A percentile compares a stretch with the other conserved stretches of the same genome.
Evolutionary conservation across 83 land plant species (phyloP).

Genomic region (Picea abies): DNA sequence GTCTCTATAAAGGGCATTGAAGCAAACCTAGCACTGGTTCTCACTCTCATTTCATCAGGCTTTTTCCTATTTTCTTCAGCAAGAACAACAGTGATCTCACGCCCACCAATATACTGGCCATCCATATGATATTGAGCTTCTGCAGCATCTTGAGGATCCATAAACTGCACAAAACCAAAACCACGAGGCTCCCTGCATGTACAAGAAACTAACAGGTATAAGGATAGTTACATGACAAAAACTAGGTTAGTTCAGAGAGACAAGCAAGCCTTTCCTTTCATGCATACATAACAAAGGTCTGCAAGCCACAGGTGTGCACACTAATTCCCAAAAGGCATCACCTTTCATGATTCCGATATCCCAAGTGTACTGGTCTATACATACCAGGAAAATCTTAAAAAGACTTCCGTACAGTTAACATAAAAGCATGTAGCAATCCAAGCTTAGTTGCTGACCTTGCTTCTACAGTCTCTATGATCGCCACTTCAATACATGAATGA

Average conservation of each 20-base stretch:
- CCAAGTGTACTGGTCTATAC: slow-evolving; percentile 16
- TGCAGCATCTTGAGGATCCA: slow-evolving; percentile 78
- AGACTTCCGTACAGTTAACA: slow-evolving; percentile 18
- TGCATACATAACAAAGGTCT: slow-evolving; percentile 7
- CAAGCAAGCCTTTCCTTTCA: neutral
- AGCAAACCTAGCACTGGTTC: slow-evolving; percentile 49
- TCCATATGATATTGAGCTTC: slow-evolving; percentile 82
- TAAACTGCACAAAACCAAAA: slow-evolving; percentile 89
- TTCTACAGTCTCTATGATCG: slow-evolving; percentile 15
- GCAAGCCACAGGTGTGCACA: slow-evolving; percentile 5
- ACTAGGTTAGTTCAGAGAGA: neutral
- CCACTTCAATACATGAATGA: slow-evolving; percentile 37
- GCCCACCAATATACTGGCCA: slow-evolving; percentile 62
- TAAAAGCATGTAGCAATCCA: slow-evolving; percentile 18
- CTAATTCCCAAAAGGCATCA: slow-evolving; percentile 2
- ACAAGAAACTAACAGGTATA: neutral
- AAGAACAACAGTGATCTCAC: slow-evolving; percentile 82
- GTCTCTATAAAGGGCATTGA: neutral
- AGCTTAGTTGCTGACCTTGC: slow-evolving; percentile 23
- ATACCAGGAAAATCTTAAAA: slow-evolving; percentile 19
- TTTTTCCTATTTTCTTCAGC: slow-evolving; percentile 77
- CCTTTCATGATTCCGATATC: slow-evolving; percentile 7
- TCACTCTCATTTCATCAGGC: slow-evolving; percentile 75
- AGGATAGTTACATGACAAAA: neutral
- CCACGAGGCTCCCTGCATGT: slow-evolving; percentile 84